Conservation (phyloP, 345 rosid species). For the Linum lewisii region DNA sequence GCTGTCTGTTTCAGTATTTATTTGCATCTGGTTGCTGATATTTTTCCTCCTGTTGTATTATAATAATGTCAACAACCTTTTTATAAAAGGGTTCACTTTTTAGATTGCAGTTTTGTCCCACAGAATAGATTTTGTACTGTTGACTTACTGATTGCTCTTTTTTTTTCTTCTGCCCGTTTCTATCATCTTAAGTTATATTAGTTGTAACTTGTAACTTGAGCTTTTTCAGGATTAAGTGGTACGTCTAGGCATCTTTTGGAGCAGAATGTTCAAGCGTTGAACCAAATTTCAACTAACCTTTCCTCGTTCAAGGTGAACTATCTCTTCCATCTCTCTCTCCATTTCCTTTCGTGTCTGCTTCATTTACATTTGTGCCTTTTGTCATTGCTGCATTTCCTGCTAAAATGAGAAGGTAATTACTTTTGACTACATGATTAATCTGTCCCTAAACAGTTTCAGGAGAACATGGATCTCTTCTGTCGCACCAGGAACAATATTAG, state of each 20-base stretch:
- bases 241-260: constrained; percentile 53
- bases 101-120: no score
- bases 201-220: constrained; percentile 12
- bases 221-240: constrained; percentile 57
- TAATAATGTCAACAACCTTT: background rate
- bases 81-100: no score
- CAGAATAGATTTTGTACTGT: no score
- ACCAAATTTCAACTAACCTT: constrained; percentile 65
- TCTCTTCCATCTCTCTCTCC: background rate
- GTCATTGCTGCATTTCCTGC: background rate
- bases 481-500: constrained; percentile 59
- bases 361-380: no score
- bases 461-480: constrained; percentile 63
- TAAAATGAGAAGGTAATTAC: no score
- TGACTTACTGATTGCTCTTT: no score
- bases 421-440: constrained; percentile 5
- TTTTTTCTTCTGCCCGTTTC: constrained; percentile 1
- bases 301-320: constrained; percentile 51
- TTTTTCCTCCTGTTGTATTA: constrained; percentile 9
- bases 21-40: background rate
- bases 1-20: no score
- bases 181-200: background rate
- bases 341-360: no score
- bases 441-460: constrained; percentile 54
- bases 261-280: constrained; percentile 60